phyloP scores from a whole-genome alignment of 257 asterid genomes.

The Solanum arcanum region DNA sequence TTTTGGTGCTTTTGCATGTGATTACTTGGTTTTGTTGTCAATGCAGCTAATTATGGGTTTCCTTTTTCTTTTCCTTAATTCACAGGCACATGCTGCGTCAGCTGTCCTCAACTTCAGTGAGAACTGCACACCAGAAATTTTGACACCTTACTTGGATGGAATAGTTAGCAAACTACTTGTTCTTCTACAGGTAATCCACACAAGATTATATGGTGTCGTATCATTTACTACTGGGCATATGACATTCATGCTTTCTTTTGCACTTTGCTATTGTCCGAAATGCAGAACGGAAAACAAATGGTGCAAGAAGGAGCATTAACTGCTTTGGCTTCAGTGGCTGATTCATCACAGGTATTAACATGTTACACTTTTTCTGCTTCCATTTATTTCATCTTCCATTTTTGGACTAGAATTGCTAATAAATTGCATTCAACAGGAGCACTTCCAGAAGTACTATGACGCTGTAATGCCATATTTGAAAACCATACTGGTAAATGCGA shows the following conservation, averaged over 20 bases:
- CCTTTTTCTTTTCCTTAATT: neutral
- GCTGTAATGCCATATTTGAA: slow-evolving; percentile 95
- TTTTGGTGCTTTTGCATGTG: neutral
- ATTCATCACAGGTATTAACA: slow-evolving; percentile 78
- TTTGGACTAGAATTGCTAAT: slow-evolving; percentile 1
- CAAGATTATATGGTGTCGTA: neutral
- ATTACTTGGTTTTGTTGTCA: neutral
- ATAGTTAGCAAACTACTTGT: slow-evolving; percentile 73
- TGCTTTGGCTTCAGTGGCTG: slow-evolving; percentile 95
- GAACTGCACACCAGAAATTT: slow-evolving; percentile 84
- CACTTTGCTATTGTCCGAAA: slow-evolving; percentile 1
- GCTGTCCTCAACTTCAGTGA: slow-evolving; percentile 94
- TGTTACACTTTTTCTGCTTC: neutral
- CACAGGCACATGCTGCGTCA: slow-evolving; percentile 96
- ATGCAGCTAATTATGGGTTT: neutral
- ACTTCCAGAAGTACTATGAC: slow-evolving; percentile 78
- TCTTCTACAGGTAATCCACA: slow-evolving; percentile 57
- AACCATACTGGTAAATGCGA: slow-evolving; percentile 75
- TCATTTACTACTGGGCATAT: neutral
- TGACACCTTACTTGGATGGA: slow-evolving; percentile 83
- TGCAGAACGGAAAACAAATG: slow-evolving; percentile 93
- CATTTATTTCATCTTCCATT: neutral
- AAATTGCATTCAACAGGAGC: slow-evolving; percentile 35
- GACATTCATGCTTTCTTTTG: neutral
- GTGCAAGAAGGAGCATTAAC: slow-evolving; percentile 97